Base-by-base conservation (phyloP, 176 grass and related monocot genomes). In the Otatea glauca region DNA sequence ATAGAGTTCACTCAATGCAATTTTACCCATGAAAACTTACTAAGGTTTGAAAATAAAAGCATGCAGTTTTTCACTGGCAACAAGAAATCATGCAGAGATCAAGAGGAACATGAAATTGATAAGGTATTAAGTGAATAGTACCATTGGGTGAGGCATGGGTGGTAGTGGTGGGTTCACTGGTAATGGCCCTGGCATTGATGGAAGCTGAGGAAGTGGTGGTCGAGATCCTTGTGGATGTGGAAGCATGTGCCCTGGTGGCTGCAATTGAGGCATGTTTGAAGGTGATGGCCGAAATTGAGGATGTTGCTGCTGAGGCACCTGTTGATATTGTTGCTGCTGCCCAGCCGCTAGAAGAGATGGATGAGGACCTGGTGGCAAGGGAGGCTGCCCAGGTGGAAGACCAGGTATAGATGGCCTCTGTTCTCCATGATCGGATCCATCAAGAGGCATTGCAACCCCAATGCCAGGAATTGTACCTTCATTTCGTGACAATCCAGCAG, bases 381-480 rank as follows among this genome's bases (percentile, higher is more conserved):
- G 96, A 88, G 96, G 96, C 62, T 81, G 89, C 16, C 93, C 89
- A 81, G 88, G 88, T 80, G 96, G 96, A 80, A 91, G 89, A 11
- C 93, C 89, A 24, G 89, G 90, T 85, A 89, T 85, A 68, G 75
- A 86, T 86, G 90, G 84, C 75, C 84, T 89, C 43, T 88, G 88
- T 75, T 90, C 89, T 70, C 66, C 88, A 79, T 89, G 93, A 81
- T 97, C 91, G 63, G 89, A 94, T 35, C 94, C 91, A 86, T 94
- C 93, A 64, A 96, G 80, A 70, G 90, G 53, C 92, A 97, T 94
- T 66, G 88, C 89, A 75, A 83, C 70, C 72, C 94, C 94, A 86
- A 97, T 90, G 56, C 95, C 95, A 84, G 95, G 95, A 80, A 97
- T 97, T 70, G 88, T 91, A 59, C 92, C 91, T 90, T 94, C 93